A percentile compares a stretch with the other conserved stretches of the same genome.
phyloP scores from a whole-genome alignment of 73 alveolate species.

The Tetrahymena malaccensis region DNA sequence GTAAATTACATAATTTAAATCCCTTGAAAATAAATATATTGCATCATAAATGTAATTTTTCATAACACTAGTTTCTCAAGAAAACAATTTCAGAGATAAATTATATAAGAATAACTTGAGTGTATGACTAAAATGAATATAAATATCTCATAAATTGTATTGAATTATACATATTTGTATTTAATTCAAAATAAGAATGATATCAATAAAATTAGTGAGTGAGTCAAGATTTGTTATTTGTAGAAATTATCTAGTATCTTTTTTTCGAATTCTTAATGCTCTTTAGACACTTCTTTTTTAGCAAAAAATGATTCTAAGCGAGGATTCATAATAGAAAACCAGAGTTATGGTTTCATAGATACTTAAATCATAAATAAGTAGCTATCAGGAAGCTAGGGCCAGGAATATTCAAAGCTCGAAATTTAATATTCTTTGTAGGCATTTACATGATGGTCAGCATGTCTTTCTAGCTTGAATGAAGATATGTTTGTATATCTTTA shows the following conservation, averaged over 20 bases:
- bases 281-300: neutral
- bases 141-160: too few species aligned
- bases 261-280: neutral
- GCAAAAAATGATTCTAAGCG: neutral
- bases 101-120: too few species aligned
- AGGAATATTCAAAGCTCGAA: slow-evolving; percentile 39
- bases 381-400: slow-evolving; percentile 70
- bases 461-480: slow-evolving; percentile 66
- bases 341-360: slow-evolving; percentile 54
- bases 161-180: neutral
- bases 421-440: slow-evolving; percentile 68
- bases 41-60: neutral
- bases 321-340: slow-evolving; percentile 50
- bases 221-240: neutral
- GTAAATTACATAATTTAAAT: neutral
- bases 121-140: too few species aligned
- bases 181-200: neutral
- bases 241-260: neutral
- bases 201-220: neutral
- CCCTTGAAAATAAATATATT: neutral
- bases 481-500: slow-evolving; percentile 49
- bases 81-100: too few species aligned
- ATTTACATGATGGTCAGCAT: slow-evolving; percentile 82
- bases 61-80: too few species aligned
- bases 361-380: slow-evolving; percentile 45